A percentile compares a stretch with the other conserved stretches of the same genome.
Conservation (phyloP, 495 filamentous ascomycete species). For the Chaetomium tenue region DNA sequence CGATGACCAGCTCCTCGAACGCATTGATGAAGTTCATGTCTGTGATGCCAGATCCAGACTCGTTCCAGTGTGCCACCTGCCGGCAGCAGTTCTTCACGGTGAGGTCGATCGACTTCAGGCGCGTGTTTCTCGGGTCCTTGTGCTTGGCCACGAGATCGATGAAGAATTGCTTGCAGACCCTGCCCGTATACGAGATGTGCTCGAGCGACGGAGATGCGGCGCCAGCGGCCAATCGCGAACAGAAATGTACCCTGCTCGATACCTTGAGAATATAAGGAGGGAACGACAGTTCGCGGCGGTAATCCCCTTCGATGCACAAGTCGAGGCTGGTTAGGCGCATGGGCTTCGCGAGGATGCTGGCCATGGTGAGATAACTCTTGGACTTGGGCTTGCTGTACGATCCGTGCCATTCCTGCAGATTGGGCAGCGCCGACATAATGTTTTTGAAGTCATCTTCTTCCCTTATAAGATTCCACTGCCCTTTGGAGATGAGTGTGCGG, state of each 20-base stretch:
- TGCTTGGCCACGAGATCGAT: conserved; percentile 49
- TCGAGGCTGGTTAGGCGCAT: conserved; percentile 58
- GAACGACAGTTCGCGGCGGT: conserved; percentile 56
- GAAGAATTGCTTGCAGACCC: conserved; percentile 58
- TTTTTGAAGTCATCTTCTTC: conserved; percentile 60
- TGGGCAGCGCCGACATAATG: conserved; percentile 60
- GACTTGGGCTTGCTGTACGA: conserved; percentile 67
- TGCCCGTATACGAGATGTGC: conserved; percentile 64
- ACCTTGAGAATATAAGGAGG: conserved; percentile 56
- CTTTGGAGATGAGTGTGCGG: conserved; percentile 65
- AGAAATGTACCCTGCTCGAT: conserved; percentile 55
- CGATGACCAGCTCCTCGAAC: conserved; percentile 63
- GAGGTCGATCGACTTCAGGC: conserved; percentile 64
- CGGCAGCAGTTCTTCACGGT: conserved; percentile 69
- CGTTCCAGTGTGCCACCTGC: conserved; percentile 51
- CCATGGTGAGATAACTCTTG: conserved; percentile 65
- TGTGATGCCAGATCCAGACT: conserved; percentile 62
- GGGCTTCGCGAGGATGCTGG: conserved; percentile 53
- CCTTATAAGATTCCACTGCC: conserved; percentile 73
- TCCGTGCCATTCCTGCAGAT: conserved; percentile 67
- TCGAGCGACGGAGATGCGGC: conserved; percentile 57
- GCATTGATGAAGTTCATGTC: conserved; percentile 64
- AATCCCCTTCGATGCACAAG: conserved; percentile 66
- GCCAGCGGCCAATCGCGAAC: conserved; percentile 53
- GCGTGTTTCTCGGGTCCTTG: conserved; percentile 42